Conservation (phyloP, 2,329 filamentous ascomycete genomes). For the Colletotrichum kahawae region DNA sequence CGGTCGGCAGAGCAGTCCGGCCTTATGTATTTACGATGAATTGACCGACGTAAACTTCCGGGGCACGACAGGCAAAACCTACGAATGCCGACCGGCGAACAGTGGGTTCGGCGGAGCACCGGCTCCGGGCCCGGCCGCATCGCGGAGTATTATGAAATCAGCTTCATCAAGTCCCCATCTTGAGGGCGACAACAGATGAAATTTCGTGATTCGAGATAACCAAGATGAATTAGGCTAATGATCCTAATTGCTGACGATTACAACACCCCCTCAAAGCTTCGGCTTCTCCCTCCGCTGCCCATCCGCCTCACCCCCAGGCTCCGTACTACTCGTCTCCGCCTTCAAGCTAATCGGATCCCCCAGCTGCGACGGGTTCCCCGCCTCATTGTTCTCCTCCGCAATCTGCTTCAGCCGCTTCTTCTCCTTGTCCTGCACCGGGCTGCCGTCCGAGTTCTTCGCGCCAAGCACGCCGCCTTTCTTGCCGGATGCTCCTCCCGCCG, state of each 20-base stretch:
- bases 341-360: constrained; percentile 45
- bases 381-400: constrained; percentile 28
- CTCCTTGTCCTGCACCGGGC: constrained; percentile 7
- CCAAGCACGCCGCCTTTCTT: not conserved
- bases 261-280: not conserved
- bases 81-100: too few species aligned
- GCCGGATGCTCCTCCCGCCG: not conserved
- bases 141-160: too few species aligned
- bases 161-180: too few species aligned
- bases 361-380: constrained; percentile 40
- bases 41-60: not conserved
- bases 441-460: constrained; percentile 19
- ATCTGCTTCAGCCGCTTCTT: constrained; percentile 21
- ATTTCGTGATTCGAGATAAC: not conserved
- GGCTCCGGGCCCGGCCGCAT: too few species aligned
- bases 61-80: too few species aligned
- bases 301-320: constrained; percentile 31
- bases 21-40: not conserved
- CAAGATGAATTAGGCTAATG: rapidly evolving
- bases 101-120: too few species aligned
- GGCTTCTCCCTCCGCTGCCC: constrained; percentile 20
- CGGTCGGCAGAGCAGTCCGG: not conserved
- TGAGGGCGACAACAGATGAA: too few species aligned
- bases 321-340: constrained; percentile 37
- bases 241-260: rapidly evolving